phyloP scores from a whole-genome alignment of 768 basidiomycete species.

The Boletus barrowsii region DNA sequence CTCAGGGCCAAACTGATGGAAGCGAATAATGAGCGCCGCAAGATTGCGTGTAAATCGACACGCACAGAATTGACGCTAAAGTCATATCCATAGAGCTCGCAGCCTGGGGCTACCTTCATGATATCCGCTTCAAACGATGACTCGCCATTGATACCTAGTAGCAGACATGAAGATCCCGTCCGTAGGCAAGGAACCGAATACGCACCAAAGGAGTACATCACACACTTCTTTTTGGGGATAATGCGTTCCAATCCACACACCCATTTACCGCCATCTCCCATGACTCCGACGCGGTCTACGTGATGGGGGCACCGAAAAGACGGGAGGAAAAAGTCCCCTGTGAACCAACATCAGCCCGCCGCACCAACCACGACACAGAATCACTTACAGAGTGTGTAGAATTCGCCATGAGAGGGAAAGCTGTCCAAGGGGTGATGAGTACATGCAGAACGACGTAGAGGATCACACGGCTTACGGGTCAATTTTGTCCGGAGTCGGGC shows the following conservation, averaged over 20 bases:
- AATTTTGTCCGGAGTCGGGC: constrained; percentile 48
- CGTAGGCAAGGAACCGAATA: background rate
- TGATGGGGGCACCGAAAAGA: constrained; percentile 51
- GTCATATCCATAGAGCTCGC: constrained; percentile 44
- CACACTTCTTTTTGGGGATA: constrained; percentile 43
- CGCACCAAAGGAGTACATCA: constrained; percentile 50
- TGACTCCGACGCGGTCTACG: constrained; percentile 42
- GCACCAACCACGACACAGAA: background rate
- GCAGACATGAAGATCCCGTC: background rate
- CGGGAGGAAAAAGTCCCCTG: constrained; percentile 58
- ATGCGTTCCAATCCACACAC: constrained; percentile 47
- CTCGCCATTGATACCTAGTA: constrained; percentile 44
- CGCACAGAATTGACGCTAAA: constrained; percentile 28
- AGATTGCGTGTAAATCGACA: background rate
- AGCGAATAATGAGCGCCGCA: background rate
- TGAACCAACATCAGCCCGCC: constrained; percentile 8
- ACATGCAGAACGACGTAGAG: background rate
- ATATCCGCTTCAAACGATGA: constrained; percentile 54
- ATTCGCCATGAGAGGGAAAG: constrained; percentile 28
- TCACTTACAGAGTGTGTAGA: constrained; percentile 30
- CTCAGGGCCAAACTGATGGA: constrained; percentile 42
- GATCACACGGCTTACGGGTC: constrained; percentile 23
- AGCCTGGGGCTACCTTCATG: constrained; percentile 28
- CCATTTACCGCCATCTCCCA: constrained; percentile 54
- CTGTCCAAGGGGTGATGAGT: constrained; percentile 7